Base-by-base conservation (phyloP, 2,329 filamentous ascomycete genomes). In the Nannizzia gypsea region DNA sequence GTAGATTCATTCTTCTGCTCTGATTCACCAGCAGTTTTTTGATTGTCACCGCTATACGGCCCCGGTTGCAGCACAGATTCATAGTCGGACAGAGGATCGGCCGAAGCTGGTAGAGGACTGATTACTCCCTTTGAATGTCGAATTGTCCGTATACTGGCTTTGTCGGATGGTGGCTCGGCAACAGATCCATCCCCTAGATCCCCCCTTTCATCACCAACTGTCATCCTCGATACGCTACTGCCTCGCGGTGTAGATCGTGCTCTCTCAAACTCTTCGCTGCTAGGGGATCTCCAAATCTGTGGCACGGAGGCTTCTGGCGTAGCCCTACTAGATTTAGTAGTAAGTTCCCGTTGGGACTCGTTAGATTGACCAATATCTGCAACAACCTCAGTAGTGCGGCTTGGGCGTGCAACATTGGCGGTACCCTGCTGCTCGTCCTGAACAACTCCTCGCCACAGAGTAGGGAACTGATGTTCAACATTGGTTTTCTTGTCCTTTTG, bases 311-410 rank as follows among this genome's bases (percentile, higher is more conserved):
- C 48, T n/a, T 31, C 48, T 15, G 48, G 48, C 6, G 20, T 56
- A 24, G 54, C 26, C 22, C n/a, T 55, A n/a, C 52, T 24, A 11
- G 54, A 6, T 8, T 15, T 38, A 3, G 34, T 56, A 34, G 31
- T 22, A 26, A 56, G 6, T 6, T 56, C 48, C 5, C 24, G 54
- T 3, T 59, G 36, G 2, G 60, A 60, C 26, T 64, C 63, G 20
- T 59, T 63, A 4, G 63, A 64, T 60, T 67, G 67, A 8, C 66
- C 67, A 24, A 60, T 57, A 62, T 68, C 66, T 13, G 60, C 66
- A 26, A 68, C 66, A 9, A 64, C 59, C 15, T 61, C 57, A 20
- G 62, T 62, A 24, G 59, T 59, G 46, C 58, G 20, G 20, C 57
- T 57, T 17, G 57, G 58, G 6, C 5, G 48, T 34, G 48, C 9